These are phyloP conservation scores for Trametes villosa DNA, from an alignment of 768 basidiomycete species.

Conservation along the genomic window DNA sequence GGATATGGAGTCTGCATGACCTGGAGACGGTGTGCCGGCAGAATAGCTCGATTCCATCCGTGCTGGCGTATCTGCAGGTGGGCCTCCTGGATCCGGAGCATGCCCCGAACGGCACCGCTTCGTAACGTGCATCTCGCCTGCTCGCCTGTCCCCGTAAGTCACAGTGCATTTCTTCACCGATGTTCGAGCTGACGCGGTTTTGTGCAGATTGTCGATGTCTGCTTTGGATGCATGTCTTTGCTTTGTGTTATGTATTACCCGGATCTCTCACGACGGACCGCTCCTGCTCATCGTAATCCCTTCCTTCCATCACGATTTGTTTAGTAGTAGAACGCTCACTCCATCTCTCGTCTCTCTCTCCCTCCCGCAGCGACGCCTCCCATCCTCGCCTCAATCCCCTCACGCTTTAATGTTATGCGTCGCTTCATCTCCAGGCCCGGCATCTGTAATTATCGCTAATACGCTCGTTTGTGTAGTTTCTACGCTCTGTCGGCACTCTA, in stretches of 20 bases:
- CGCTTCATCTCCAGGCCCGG: background rate
- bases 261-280: slow-evolving; percentile 9
- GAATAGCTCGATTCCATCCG: slow-evolving; percentile 82
- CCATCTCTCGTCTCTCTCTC: background rate
- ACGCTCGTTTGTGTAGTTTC: slow-evolving; percentile 17
- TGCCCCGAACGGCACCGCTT: slow-evolving; percentile 11
- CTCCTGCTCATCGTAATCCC: slow-evolving; percentile 3
- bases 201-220: slow-evolving; percentile 10
- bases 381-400: background rate
- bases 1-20: slow-evolving; percentile 80
- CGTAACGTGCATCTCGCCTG: slow-evolving; percentile 4
- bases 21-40: slow-evolving; percentile 85
- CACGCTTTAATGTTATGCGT: background rate
- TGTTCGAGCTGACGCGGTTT: background rate
- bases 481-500: slow-evolving; percentile 1
- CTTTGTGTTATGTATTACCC: slow-evolving; percentile 24
- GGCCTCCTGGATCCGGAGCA: slow-evolving; percentile 29
- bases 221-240: slow-evolving; percentile 26
- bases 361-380: background rate
- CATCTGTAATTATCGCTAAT: slow-evolving; percentile 23
- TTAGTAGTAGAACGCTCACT: slow-evolving; percentile 12
- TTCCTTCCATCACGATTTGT: background rate
- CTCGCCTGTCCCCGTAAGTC: slow-evolving; percentile 14
- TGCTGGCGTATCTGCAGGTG: slow-evolving; percentile 68
- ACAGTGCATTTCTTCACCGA: background rate